phyloP scores from a whole-genome alignment of 768 basidiomycete species.

The Serendipita indica region DNA sequence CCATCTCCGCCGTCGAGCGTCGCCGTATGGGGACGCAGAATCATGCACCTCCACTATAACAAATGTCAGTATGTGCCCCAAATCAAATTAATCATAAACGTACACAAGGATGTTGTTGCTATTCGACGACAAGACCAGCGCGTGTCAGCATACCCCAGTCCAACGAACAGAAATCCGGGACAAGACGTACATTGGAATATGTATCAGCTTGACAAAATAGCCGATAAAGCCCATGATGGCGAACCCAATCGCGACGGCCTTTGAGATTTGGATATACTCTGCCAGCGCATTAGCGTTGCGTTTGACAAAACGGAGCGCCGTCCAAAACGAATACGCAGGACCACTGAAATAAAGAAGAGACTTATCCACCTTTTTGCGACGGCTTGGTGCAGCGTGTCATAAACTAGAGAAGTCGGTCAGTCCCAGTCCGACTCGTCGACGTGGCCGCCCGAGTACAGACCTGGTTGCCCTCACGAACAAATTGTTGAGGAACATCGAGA shows the following conservation, averaged over 20 bases:
- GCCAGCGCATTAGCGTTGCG: conserved; percentile 4
- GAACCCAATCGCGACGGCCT: conserved; percentile 93
- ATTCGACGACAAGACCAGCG: conserved; percentile 11
- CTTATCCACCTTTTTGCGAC: conserved; percentile 69
- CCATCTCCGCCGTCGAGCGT: background rate
- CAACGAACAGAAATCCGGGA: background rate
- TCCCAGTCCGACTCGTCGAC: background rate
- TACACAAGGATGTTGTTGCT: conserved; percentile 98
- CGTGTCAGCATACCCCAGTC: conserved; percentile 13
- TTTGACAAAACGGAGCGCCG: background rate
- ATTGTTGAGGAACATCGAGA: conserved; percentile 80
- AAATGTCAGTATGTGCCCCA: conserved; percentile 19
- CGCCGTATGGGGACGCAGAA: too few species aligned
- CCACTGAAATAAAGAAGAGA: background rate
- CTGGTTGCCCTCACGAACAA: conserved; percentile 85
- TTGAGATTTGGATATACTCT: conserved; percentile 94
- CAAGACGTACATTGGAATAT: conserved; percentile 84
- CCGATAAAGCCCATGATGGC: conserved; percentile 98
- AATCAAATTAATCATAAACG: conserved; percentile 25
- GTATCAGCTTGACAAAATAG: conserved; percentile 95
- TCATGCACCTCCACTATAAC: conserved; percentile 59
- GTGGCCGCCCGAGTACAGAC: conserved; percentile 28
- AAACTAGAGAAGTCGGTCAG: conserved; percentile 42
- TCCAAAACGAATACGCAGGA: background rate
- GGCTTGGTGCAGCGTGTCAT: conserved; percentile 96